Evolutionary conservation across 2,329 filamentous ascomycete genomes (phyloP).

Genomic region (Epichloe amarillans): DNA sequence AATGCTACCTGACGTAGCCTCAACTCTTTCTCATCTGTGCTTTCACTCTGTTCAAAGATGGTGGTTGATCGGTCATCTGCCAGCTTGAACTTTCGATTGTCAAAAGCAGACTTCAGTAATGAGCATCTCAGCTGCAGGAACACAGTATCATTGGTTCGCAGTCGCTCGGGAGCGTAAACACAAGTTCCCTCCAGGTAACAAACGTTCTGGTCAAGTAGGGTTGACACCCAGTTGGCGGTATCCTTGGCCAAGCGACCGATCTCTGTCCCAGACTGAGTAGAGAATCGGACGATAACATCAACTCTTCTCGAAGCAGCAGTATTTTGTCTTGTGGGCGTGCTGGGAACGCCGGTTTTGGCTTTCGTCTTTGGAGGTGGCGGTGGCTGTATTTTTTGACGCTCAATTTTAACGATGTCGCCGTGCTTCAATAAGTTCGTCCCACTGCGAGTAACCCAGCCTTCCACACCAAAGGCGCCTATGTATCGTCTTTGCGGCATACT

Average conservation of each 20-base stretch:
- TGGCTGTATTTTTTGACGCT: conserved; percentile 63
- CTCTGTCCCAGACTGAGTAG: conserved; percentile 63
- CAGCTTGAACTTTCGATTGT: conserved; percentile 42
- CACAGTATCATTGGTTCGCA: conserved; percentile 88
- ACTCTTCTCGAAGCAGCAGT: conserved; percentile 50
- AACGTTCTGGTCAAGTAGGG: conserved; percentile 78
- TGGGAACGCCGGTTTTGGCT: conserved; percentile 24
- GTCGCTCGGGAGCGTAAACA: conserved; percentile 73
- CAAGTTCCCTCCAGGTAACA: conserved; percentile 79
- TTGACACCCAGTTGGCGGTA: conserved; percentile 80
- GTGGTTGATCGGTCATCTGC: conserved; percentile 58
- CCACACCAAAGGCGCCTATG: conserved; percentile 81
- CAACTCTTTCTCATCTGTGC: conserved; percentile 68
- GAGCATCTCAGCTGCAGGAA: conserved; percentile 77
- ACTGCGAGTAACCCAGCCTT: conserved; percentile 83
- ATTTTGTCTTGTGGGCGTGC: conserved; percentile 22
- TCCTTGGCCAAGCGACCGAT: conserved; percentile 81
- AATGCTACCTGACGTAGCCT: conserved; percentile 75
- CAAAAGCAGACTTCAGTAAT: conserved; percentile 62
- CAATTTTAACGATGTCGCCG: conserved; percentile 73
- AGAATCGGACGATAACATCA: conserved; percentile 88
- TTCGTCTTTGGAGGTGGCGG: conserved; percentile 33
- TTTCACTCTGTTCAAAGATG: conserved; percentile 76
- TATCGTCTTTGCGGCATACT: conserved; percentile 45
- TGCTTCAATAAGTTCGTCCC: conserved; percentile 63